Conservation (phyloP, 2,329 filamentous ascomycete genomes). For the Fusarium caatingaense region DNA sequence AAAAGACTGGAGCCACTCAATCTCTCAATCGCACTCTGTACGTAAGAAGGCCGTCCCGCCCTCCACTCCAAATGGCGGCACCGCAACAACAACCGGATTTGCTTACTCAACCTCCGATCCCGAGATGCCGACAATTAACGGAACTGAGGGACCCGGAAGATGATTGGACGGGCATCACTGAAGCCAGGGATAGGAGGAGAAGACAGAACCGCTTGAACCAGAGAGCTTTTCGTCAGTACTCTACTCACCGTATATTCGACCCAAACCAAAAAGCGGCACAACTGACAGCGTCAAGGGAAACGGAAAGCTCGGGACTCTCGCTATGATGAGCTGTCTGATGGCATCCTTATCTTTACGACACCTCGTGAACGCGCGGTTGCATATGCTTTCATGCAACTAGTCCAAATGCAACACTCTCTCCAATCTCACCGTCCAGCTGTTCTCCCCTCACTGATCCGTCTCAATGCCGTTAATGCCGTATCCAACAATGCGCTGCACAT, state of each 20-base stretch:
- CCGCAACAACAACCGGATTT: slow-evolving; percentile 6
- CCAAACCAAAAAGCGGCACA: not conserved
- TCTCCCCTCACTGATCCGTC: slow-evolving; percentile 38
- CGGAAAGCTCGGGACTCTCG: slow-evolving; percentile 25
- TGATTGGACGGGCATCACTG: slow-evolving; percentile 44
- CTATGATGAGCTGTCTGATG: slow-evolving; percentile 4
- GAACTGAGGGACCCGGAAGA: slow-evolving; percentile 35
- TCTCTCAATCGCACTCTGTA: slow-evolving; percentile 4
- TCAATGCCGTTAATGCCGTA: slow-evolving; percentile 39
- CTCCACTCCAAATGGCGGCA: slow-evolving; percentile 13
- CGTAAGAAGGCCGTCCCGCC: slow-evolving; percentile 19
- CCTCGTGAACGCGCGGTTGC: slow-evolving; percentile 23
- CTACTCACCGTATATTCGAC: not conserved
- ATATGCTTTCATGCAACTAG: slow-evolving; percentile 38
- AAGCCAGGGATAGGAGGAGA: slow-evolving; percentile 36
- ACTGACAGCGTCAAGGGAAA: slow-evolving; percentile 22
- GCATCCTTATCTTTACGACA: slow-evolving; percentile 9
- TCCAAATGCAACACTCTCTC: slow-evolving; percentile 36
- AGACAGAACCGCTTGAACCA: slow-evolving; percentile 44
- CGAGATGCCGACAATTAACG: slow-evolving; percentile 16
- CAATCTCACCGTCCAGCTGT: slow-evolving; percentile 19
- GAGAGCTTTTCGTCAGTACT: slow-evolving; percentile 39
- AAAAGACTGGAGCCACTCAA: not conserved
- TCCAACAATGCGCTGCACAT: slow-evolving; percentile 31
- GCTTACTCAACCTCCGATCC: slow-evolving; percentile 7